Evolutionary conservation across 768 basidiomycete genomes (phyloP).

Genomic region (Rhodotorula babjevae): DNA sequence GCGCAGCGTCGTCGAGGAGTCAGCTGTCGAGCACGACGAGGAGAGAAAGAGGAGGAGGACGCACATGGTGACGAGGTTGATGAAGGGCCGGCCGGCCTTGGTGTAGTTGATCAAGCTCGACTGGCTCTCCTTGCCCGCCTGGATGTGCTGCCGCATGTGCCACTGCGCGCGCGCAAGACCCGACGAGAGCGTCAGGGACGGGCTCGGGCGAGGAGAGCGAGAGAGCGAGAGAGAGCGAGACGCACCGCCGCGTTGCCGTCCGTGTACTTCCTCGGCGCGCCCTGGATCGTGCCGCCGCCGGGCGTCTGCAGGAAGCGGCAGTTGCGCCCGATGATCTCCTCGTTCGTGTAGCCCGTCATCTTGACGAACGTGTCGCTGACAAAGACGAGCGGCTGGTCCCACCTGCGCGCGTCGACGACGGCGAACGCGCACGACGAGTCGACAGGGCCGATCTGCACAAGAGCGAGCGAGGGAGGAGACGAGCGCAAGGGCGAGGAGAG

Average conservation of each 20-base stretch:
- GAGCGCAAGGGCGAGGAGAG: no score
- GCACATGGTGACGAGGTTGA: constrained; percentile 65
- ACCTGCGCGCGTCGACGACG: constrained; percentile 54
- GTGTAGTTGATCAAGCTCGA: constrained; percentile 79
- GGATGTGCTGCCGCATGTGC: constrained; percentile 63
- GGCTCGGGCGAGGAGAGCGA: no score
- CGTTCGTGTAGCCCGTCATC: constrained; percentile 50
- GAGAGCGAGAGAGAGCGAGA: neutral
- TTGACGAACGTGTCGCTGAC: constrained; percentile 74
- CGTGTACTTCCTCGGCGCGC: constrained; percentile 56
- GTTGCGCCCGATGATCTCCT: constrained; percentile 78
- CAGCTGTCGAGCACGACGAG: no score
- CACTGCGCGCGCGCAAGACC: constrained; percentile 25
- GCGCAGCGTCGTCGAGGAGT: no score
- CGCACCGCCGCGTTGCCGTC: constrained; percentile 59
- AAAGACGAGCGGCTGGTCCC: constrained; percentile 61
- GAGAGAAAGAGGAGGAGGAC: constrained; percentile 40
- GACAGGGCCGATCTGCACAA: constrained; percentile 71
- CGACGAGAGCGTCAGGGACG: no score
- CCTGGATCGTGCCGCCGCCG: constrained; percentile 55
- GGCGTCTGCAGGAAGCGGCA: constrained; percentile 88
- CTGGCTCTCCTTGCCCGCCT: constrained; percentile 81
- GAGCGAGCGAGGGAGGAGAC: no score
- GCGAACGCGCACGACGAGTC: constrained; percentile 86
- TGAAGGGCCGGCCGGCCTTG: constrained; percentile 76